A percentile compares a stretch with the other conserved stretches of the same genome.
These are phyloP conservation scores for Cyberlindnera maclurae DNA, from an alignment of 805 yeast genomes.

Conservation along the genomic window DNA sequence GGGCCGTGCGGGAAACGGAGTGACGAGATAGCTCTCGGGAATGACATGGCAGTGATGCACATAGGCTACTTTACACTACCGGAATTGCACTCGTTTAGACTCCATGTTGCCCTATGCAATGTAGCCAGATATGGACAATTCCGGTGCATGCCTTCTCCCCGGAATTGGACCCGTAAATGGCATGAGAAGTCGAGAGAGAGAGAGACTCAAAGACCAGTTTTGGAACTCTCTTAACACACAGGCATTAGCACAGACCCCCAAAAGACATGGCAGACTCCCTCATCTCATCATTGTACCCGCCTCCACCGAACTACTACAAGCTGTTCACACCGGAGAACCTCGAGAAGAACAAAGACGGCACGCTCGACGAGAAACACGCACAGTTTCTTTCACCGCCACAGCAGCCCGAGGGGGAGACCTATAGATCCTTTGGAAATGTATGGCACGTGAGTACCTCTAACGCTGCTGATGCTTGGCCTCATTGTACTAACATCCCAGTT, in stretches of 20 bases:
- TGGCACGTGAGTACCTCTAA: slow-evolving; percentile 40
- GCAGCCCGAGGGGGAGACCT: slow-evolving; percentile 54
- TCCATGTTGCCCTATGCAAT: no score
- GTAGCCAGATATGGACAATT: no score
- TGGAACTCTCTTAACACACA: background rate
- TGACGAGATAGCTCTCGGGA: no score
- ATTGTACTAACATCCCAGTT: slow-evolving; percentile 14
- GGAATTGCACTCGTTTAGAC: no score
- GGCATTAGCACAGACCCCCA: background rate
- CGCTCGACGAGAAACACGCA: slow-evolving; percentile 36
- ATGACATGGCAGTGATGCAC: no score
- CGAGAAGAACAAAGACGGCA: slow-evolving; percentile 30
- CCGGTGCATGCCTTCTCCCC: no score
- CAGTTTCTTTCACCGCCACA: slow-evolving; percentile 59
- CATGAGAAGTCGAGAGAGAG: no score
- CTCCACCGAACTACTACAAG: slow-evolving; percentile 82
- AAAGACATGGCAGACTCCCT: slow-evolving; percentile 12
- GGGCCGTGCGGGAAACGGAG: no score
- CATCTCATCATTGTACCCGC: slow-evolving; percentile 78
- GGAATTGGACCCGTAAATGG: no score
- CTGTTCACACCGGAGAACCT: slow-evolving; percentile 67
- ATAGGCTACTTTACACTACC: no score
- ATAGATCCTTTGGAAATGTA: slow-evolving; percentile 82
- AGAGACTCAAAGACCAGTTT: no score
- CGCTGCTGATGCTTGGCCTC: background rate